Conservation (phyloP, 169 alveolate species). For the Theileria annulata region DNA sequence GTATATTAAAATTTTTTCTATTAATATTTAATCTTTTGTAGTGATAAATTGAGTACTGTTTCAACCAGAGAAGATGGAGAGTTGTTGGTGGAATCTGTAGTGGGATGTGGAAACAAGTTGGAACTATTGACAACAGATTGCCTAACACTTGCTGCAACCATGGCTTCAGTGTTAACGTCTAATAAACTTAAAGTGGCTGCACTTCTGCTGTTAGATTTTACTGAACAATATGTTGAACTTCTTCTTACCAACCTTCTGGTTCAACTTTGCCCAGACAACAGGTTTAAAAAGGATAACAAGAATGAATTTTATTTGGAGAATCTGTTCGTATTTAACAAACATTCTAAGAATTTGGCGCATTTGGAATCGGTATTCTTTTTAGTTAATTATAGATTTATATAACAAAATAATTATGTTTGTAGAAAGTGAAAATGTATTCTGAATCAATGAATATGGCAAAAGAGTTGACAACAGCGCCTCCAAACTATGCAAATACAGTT, state of each 20-base stretch:
- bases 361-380: neutral
- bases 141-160: slow-evolving; percentile 12
- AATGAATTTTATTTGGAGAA: slow-evolving; percentile 24
- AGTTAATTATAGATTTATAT: neutral
- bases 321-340: slow-evolving; percentile 15
- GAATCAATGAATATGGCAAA: slow-evolving; percentile 62
- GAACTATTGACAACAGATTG: slow-evolving; percentile 40
- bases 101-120: slow-evolving; percentile 39
- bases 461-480: slow-evolving; percentile 81
- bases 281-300: slow-evolving; percentile 54
- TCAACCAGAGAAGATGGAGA: slow-evolving; percentile 18
- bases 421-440: slow-evolving; percentile 33
- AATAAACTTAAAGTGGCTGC: slow-evolving; percentile 36
- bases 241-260: slow-evolving; percentile 30
- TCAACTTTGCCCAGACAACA: slow-evolving; percentile 44
- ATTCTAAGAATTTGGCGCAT: neutral
- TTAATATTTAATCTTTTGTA: neutral
- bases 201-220: slow-evolving; percentile 17
- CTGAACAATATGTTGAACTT: slow-evolving; percentile 11
- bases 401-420: neutral
- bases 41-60: slow-evolving; percentile 41
- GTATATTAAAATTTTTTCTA: neutral
- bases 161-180: slow-evolving; percentile 24
- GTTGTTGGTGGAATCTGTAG: slow-evolving; percentile 34
- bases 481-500: slow-evolving; percentile 82